A percentile compares a stretch with the other conserved stretches of the same genome.
Conservation (phyloP, 441 rosid genomes). For the Euphorbia celastroides region DNA sequence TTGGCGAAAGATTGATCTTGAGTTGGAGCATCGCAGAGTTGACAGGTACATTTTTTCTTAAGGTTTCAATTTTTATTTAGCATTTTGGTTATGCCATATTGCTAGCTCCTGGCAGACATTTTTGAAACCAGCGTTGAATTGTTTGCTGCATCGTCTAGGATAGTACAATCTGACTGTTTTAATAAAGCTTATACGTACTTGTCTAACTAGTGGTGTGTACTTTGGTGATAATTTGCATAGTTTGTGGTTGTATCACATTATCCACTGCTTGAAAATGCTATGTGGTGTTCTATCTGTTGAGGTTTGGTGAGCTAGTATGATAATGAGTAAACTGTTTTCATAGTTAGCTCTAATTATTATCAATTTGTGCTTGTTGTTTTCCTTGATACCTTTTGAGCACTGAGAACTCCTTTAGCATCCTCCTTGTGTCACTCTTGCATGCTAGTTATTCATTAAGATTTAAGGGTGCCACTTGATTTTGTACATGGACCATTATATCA, state of each 20-base stretch:
- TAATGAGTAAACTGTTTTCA: background rate
- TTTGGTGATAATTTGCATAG: background rate
- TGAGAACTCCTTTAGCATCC: background rate
- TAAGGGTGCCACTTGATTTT: background rate
- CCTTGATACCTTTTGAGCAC: background rate
- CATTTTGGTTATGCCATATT: too few species aligned
- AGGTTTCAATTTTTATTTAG: background rate
- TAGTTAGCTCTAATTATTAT: background rate
- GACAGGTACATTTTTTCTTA: conserved; percentile 49
- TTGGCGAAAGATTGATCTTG: conserved; percentile 91
- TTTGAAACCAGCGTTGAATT: too few species aligned
- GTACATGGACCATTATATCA: conserved; percentile 5
- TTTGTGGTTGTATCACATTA: background rate
- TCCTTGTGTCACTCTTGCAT: background rate
- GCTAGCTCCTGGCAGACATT: too few species aligned
- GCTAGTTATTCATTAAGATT: background rate
- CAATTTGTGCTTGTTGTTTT: background rate
- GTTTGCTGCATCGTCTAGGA: too few species aligned
- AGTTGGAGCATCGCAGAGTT: conserved; percentile 77
- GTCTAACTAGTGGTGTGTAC: too few species aligned
- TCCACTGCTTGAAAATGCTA: background rate
- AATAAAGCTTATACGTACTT: too few species aligned
- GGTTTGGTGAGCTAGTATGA: background rate
- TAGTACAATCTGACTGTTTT: too few species aligned
- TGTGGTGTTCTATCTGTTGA: background rate